Base-by-base conservation (phyloP, 1,284 basidiomycete genomes). In the Irpex lacteus region DNA sequence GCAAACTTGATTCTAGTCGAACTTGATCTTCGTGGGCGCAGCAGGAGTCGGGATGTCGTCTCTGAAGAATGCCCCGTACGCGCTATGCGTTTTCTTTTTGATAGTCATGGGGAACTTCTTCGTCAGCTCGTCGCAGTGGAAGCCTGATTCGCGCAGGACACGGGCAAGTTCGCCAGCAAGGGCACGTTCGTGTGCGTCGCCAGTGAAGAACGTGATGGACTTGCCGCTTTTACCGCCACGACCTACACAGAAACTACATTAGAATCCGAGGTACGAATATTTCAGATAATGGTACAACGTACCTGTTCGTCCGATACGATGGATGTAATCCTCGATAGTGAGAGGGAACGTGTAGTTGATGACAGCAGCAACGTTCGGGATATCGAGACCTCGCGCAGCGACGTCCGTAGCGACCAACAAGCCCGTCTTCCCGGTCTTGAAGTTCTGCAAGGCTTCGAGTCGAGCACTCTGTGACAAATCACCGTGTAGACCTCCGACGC, bases 341-440 rank as follows among this genome's bases (percentile, higher is more conserved):
- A 99, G 81, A 15, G 98, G 98, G 83, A 99, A 99, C 7, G 95
- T 98, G 73, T 98, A 98, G 80, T 98, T 98, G 73, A 96, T 87
- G 44, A 96, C 94, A 37, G 90, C 86, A 57, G 90, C 93, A 44
- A 99, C 98, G 73, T 98, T 92, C 3, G 98, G 96, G 71, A 99
- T 98, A 80, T 99, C 97, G 66, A 99, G 81, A 18, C 97, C 98
- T 67, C 97, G 87, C 26, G 97, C 96, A 0, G 98, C 98, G 3
- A 99, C 97, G 75, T 99, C 97, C 6, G 97, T 99, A 3, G 98
- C 98, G 34, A 99, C 97, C 65, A 99, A 83, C 15, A 99, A 76
- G 53, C 91, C 89, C 1, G 90, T 93, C 63, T 82, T 84, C 4
- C 95, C 97, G 32, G 84, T 86, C 77, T 96, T 98, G 83, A 99